Conservation (phyloP, 352 stramenopile genomes). For the Pythium apleroticum region DNA sequence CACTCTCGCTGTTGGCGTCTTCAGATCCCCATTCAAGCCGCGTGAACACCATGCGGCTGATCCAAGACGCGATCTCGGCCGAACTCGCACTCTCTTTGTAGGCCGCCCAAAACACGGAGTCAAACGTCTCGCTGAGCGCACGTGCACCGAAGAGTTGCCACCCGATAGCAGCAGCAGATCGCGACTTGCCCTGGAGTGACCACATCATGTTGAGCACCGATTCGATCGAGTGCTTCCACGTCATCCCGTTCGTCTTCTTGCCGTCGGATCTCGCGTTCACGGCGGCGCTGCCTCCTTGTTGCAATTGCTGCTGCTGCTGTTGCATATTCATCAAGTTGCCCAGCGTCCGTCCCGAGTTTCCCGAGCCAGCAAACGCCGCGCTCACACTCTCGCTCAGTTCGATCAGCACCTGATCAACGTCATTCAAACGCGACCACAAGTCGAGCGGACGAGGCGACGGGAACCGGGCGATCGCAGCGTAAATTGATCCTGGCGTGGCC, state of each 20-base stretch:
- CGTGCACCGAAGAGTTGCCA: constrained; percentile 58
- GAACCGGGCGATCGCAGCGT: constrained; percentile 11
- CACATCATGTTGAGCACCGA: constrained; percentile 60
- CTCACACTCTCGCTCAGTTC: constrained; percentile 20
- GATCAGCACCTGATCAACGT: constrained; percentile 14
- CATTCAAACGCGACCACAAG: constrained; percentile 23
- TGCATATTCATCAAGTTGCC: constrained; percentile 29
- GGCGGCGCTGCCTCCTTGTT: constrained; percentile 13
- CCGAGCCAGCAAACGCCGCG: background rate
- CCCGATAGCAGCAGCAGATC: constrained; percentile 38
- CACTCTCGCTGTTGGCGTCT: constrained; percentile 3
- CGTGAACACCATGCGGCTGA: constrained; percentile 45
- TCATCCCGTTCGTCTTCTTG: constrained; percentile 36
- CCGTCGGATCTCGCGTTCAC: constrained; percentile 6
- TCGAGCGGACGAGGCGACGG: constrained; percentile 24
- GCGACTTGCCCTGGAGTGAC: constrained; percentile 62
- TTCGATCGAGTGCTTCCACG: constrained; percentile 56
- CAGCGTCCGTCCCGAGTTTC: constrained; percentile 15
- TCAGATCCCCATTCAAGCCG: constrained; percentile 14
- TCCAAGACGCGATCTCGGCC: constrained; percentile 47
- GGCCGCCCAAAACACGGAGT: constrained; percentile 46
- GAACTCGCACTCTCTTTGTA: constrained; percentile 56
- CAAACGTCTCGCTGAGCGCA: constrained; percentile 47
- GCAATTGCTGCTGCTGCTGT: constrained; percentile 22
- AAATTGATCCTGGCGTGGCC: background rate